These are phyloP conservation scores for Streptanthus diversifolius DNA, from an alignment of 345 rosid species.

Conservation along the genomic window DNA sequence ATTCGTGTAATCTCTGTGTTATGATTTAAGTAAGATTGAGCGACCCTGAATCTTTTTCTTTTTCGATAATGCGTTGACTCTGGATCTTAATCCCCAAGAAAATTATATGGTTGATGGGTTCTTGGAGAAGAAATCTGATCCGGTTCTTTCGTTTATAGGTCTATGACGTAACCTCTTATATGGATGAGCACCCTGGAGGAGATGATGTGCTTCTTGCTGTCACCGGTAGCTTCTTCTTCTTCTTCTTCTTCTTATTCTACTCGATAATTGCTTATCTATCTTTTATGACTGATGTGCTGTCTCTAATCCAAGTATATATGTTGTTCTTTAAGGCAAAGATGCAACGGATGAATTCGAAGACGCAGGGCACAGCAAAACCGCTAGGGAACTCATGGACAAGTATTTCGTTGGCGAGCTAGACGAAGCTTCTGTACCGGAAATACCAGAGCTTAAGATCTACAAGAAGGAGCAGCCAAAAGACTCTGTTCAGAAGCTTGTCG, in stretches of 20 bases:
- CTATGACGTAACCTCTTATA: slow-evolving; percentile 71
- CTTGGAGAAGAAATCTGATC: background rate
- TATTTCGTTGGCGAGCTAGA: slow-evolving; percentile 83
- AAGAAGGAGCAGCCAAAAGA: slow-evolving; percentile 39
- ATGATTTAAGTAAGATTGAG: background rate
- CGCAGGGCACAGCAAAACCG: slow-evolving; percentile 72
- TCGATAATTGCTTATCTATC: background rate
- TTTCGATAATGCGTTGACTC: background rate
- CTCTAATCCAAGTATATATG: slow-evolving; percentile 9
- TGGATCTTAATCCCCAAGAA: background rate
- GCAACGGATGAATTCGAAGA: slow-evolving; percentile 87
- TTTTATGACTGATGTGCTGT: background rate
- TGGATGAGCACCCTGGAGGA: slow-evolving; percentile 97
- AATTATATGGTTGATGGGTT: background rate
- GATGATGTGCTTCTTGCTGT: slow-evolving; percentile 76
- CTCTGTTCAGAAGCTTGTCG: slow-evolving; percentile 41
- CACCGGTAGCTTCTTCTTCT: slow-evolving; percentile 46
- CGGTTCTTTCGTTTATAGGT: slow-evolving; percentile 42
- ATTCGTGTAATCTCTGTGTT: background rate
- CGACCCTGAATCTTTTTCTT: background rate
- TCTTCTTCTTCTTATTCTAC: background rate
- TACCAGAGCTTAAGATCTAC: slow-evolving; percentile 64
- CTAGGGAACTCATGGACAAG: slow-evolving; percentile 61
- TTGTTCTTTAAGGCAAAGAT: slow-evolving; percentile 57
- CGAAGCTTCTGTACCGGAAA: slow-evolving; percentile 32